Percentiles rank a stretch among this genome's conserved stretches.
phyloP scores from a whole-genome alignment of 805 yeast genomes.

The Candida silvicultrix region DNA sequence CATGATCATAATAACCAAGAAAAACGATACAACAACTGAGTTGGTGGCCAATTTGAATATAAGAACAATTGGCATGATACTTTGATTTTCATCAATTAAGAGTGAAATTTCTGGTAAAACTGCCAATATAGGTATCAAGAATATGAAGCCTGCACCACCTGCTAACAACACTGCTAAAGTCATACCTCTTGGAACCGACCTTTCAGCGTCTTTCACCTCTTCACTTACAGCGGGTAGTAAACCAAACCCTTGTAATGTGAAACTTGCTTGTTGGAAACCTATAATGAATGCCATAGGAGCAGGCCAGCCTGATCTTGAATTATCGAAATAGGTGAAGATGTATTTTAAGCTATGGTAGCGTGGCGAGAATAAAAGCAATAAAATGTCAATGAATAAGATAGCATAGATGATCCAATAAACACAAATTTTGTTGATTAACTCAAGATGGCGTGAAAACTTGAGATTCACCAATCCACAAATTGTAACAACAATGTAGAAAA shows the following conservation, averaged over 20 bases:
- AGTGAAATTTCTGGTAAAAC: slow-evolving; percentile 61
- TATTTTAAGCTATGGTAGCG: slow-evolving; percentile 52
- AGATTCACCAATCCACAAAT: slow-evolving; percentile 60
- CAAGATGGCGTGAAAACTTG: slow-evolving; percentile 52
- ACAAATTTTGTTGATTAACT: slow-evolving; percentile 57
- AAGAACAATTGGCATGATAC: slow-evolving; percentile 72
- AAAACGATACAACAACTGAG: slow-evolving; percentile 61
- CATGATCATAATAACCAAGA: slow-evolving; percentile 56
- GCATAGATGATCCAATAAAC: slow-evolving; percentile 75
- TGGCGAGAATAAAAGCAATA: slow-evolving; percentile 50
- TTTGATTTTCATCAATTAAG: slow-evolving; percentile 53
- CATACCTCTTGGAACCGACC: slow-evolving; percentile 69
- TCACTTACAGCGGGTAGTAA: slow-evolving; percentile 78
- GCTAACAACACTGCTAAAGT: slow-evolving; percentile 58
- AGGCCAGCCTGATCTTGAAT: slow-evolving; percentile 73
- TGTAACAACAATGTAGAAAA: slow-evolving; percentile 49
- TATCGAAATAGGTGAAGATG: slow-evolving; percentile 63
- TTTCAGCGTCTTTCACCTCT: slow-evolving; percentile 73
- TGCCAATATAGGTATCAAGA: slow-evolving; percentile 63
- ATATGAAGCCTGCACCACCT: slow-evolving; percentile 62
- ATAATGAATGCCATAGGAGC: slow-evolving; percentile 63
- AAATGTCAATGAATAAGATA: slow-evolving; percentile 57
- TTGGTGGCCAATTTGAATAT: slow-evolving; percentile 68
- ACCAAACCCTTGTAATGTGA: slow-evolving; percentile 79
- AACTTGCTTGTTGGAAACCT: slow-evolving; percentile 73